phyloP scores from a whole-genome alignment of 345 rosid species.

The Kernera saxatilis region DNA sequence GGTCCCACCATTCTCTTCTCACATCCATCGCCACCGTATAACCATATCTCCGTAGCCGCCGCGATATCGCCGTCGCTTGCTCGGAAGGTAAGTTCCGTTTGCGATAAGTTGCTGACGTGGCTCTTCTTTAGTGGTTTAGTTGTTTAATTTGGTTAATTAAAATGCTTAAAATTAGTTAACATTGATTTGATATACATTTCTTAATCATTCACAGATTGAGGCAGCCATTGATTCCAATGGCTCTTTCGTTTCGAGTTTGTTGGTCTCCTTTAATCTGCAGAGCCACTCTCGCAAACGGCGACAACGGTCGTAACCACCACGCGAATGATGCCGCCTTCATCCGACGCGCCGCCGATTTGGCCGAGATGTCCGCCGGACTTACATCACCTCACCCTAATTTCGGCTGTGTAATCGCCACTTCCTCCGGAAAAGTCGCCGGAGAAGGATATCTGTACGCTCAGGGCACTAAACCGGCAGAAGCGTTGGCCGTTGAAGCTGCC shows the following conservation, averaged over 20 bases:
- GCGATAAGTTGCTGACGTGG: background rate
- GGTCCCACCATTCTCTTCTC: background rate
- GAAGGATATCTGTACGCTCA: constrained; percentile 84
- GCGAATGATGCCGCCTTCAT: constrained; percentile 48
- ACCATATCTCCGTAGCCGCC: background rate
- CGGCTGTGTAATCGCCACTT: constrained; percentile 69
- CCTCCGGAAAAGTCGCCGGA: constrained; percentile 54
- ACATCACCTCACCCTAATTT: constrained; percentile 92
- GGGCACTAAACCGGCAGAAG: constrained; percentile 83
- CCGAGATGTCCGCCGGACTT: constrained; percentile 75
- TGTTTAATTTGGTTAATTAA: background rate
- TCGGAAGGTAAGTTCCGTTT: background rate
- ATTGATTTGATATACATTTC: background rate
- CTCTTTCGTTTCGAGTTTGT: constrained; percentile 27
- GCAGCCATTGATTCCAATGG: constrained; percentile 27
- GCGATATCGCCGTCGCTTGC: background rate
- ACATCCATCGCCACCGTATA: background rate
- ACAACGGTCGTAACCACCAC: constrained; percentile 26
- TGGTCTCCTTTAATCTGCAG: constrained; percentile 36
- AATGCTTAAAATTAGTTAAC: background rate
- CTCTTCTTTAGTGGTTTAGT: background rate
- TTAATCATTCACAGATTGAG: background rate
- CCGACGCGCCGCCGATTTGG: constrained; percentile 57
- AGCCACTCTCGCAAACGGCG: constrained; percentile 12
- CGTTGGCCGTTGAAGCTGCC: constrained; percentile 66